Conservation (phyloP, 441 rosid genomes). For the Metrosideros polymorpha region DNA sequence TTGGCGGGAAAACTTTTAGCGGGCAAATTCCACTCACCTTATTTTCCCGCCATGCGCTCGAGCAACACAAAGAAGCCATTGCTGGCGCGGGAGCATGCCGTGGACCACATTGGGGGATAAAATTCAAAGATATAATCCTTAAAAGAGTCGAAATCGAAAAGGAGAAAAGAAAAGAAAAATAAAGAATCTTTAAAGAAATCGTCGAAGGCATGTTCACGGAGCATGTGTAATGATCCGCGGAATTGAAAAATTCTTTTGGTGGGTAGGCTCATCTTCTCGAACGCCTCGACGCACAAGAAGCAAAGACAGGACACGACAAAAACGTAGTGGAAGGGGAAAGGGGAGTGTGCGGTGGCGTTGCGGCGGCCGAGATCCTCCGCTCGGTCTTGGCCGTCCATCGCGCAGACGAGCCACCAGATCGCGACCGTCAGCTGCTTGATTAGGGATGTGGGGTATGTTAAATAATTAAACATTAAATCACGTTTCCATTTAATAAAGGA, state of each 20-base stretch:
- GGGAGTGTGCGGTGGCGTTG: too few relatives aligned
- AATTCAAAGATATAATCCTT: not conserved
- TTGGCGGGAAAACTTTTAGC: not conserved
- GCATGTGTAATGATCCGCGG: conserved; percentile 25
- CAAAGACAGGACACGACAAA: conserved; percentile 1
- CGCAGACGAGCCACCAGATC: too few relatives aligned
- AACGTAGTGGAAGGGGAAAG: not conserved
- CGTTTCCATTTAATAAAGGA: too few relatives aligned
- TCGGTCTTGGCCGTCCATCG: too few relatives aligned
- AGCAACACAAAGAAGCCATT: not conserved
- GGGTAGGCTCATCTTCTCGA: conserved; percentile 2
- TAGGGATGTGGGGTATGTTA: too few relatives aligned
- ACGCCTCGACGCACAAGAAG: not conserved
- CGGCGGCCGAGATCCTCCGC: too few relatives aligned
- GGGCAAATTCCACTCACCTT: not conserved
- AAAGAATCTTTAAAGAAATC: not conserved
- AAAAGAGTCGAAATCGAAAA: not conserved
- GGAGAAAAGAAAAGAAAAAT: too few relatives aligned
- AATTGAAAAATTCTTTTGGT: not conserved
- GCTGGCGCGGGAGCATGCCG: not conserved
- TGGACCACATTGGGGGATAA: not conserved
- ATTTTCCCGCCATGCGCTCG: not conserved
- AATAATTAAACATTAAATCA: too few relatives aligned
- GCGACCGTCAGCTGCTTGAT: too few relatives aligned
- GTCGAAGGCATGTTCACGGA: conserved; percentile 4